Evolutionary conservation across 1,284 basidiomycete species (phyloP).

Genomic region (Ustilago hordei): DNA sequence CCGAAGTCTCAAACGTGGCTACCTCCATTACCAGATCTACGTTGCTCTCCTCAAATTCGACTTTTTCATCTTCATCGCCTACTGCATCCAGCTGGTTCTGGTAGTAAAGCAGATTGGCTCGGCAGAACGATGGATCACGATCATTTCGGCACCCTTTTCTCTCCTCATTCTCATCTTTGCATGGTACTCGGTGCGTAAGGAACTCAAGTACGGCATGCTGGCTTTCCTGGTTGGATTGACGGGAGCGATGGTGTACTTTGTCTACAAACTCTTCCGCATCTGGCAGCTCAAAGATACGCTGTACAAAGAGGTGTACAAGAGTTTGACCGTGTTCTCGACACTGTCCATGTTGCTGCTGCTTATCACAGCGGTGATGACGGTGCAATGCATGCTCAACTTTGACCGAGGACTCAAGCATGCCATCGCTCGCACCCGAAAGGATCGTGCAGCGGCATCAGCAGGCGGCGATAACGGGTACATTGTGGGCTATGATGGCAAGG

Average conservation of each 20-base stretch:
- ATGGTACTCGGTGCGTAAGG: constrained; percentile 58
- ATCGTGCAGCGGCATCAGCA: constrained; percentile 26
- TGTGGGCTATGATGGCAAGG: constrained; percentile 52
- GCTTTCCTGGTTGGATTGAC: constrained; percentile 51
- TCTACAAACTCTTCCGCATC: constrained; percentile 61
- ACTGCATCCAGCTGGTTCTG: constrained; percentile 63
- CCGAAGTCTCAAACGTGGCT: constrained; percentile 50
- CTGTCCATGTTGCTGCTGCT: constrained; percentile 56
- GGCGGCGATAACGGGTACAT: constrained; percentile 33
- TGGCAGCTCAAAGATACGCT: constrained; percentile 48
- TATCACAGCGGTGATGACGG: constrained; percentile 51
- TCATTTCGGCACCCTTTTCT: constrained; percentile 57
- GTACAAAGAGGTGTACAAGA: constrained; percentile 64
- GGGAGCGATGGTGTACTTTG: constrained; percentile 61
- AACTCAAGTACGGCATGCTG: constrained; percentile 55
- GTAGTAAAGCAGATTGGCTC: constrained; percentile 55
- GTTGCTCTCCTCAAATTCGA: constrained; percentile 63
- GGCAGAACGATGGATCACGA: constrained; percentile 58
- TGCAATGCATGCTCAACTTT: constrained; percentile 62
- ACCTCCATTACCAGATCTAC: constrained; percentile 61
- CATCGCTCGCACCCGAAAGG: constrained; percentile 45
- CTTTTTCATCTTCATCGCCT: constrained; percentile 63
- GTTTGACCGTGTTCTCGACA: constrained; percentile 60
- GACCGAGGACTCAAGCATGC: constrained; percentile 57
- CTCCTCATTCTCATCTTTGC: constrained; percentile 58